Evolutionary conservation across 176 grass and related monocot genomes (phyloP), one percentile per base, ranked within the genome.

Genomic region (Bromus sterilis): DNA sequence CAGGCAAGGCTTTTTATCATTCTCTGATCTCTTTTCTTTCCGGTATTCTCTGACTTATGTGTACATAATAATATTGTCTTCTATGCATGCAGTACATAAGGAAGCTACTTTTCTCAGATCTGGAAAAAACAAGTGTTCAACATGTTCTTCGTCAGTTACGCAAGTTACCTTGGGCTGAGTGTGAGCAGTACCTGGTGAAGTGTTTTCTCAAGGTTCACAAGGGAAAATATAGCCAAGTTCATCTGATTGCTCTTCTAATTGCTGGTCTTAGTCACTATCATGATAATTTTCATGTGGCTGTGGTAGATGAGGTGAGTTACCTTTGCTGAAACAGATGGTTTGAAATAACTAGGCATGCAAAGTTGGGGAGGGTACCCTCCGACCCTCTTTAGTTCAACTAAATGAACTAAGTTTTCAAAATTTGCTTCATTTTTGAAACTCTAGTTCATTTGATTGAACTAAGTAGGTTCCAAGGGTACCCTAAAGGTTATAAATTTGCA

Each of bases 171-270:
- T 94, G 92, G 92, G 80, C 80, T 49, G 92, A 94, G 33, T 94
- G 89, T 64, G 71, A 94, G 44, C 21, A 77, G 6, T 91, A 94
- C 61, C 80, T 94, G 42, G 43, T 94, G 35, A 94, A 94, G 71
- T 91, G 89, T 79, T 91, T 94, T 86, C 60, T 94, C 29, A 94
- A 94, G 77, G 86, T 91, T 78, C 89, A 94, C 87, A 94, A 89
- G 53, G 92, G 92, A 58, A 94, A 91, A 75, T 94, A 91, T 26
- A 89, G 92, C 60, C 89, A 91, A 75, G 90, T 94, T 25, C 84
- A 85, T 71, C 81, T 94, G 44, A 87, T 91, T 59, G 92, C 89
- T 76, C 59, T 85, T 44, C 84, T 94, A 39, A 83, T 87, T 80
- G 87, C 81, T 71, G 83, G 89, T 30, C 92, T 94, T 46, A 82